These are phyloP conservation scores for Coemansia sp. DNA, from an alignment of 192 early-diverging fungal genomes.

Conservation along the genomic window DNA sequence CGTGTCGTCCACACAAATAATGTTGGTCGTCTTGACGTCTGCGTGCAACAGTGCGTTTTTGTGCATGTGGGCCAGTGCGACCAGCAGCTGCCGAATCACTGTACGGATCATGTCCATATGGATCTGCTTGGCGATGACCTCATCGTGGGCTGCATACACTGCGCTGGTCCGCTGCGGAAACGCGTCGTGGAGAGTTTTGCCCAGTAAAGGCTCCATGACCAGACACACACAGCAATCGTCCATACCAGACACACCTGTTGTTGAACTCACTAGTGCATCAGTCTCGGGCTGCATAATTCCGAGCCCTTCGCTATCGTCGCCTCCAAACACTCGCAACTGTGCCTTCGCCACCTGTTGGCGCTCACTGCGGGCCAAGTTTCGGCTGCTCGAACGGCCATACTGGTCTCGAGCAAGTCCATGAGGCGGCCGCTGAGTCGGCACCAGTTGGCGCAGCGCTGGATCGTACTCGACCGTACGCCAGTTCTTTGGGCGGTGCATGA, in stretches of 20 bases:
- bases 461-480: slow-evolving; percentile 27
- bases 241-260: slow-evolving; percentile 4
- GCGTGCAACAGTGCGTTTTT: slow-evolving; percentile 79
- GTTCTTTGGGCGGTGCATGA: slow-evolving; percentile 21
- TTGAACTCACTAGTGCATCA: slow-evolving; percentile 16
- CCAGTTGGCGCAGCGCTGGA: slow-evolving; percentile 13
- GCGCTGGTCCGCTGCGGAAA: slow-evolving; percentile 41
- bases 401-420: not conserved
- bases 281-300: slow-evolving; percentile 8
- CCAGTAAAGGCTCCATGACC: slow-evolving; percentile 52
- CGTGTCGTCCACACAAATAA: slow-evolving; percentile 72
- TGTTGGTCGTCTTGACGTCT: slow-evolving; percentile 91
- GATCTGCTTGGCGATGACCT: slow-evolving; percentile 34
- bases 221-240: slow-evolving; percentile 29
- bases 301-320: not conserved
- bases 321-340: slow-evolving; percentile 29
- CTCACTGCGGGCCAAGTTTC: not conserved
- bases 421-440: slow-evolving; percentile 13
- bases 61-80: slow-evolving; percentile 85
- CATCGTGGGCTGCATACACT: slow-evolving; percentile 33
- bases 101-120: slow-evolving; percentile 71
- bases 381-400: not conserved
- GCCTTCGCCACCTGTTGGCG: slow-evolving; percentile 1
- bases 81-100: slow-evolving; percentile 78
- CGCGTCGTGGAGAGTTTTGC: slow-evolving; percentile 47